Evolutionary conservation across 2,329 filamentous ascomycete species (phyloP), one percentile per base, ranked within the genome.

Genomic region (Zymoseptoria crescenta): DNA sequence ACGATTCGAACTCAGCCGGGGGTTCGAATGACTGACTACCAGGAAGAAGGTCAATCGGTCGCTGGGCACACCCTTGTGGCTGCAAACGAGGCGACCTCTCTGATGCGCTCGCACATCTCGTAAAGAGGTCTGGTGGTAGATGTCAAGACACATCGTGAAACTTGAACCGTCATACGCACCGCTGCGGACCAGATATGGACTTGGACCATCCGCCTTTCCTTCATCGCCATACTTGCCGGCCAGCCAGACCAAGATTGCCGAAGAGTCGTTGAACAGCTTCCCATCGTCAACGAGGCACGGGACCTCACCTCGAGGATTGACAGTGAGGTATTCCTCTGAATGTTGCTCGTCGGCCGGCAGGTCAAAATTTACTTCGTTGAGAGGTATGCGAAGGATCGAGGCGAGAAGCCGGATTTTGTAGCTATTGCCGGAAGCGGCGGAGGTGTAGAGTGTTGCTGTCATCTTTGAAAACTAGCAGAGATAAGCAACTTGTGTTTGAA

Each of bases 331-430:
- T 20, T 54, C 52, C 1, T 56, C 51, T 0, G 61, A 63, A 24
- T 63, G 56, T 20, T 61, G 61, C 49, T 63, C 41, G 24, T 63
- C 35, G 28, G 54, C 49, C 3, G 55, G 28, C 41, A 59, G 56
- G 48, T 58, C 57, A 16, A 62, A 13, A 24, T 60, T 57, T 28
- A 56, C 49, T 29, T 62, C 59, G 8, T 59, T 53, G 29, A 60
- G 55, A 28, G 60, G 30, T n/a, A 62, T 58, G 6, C 52, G 55
- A 13, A 62, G 51, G 4, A 64, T 54, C 1, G 52, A 56, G 41
- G 41, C 57, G 8, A 64, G 54, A 1, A 64, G 49, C 3, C 57
- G 62, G 13, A 60, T 50, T 51, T 64, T 62, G 59, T 62, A 62
- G 54, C 57, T 58, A 29, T 62, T 58, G 7, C 59, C 62, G 20